Conservation (phyloP, 2,329 filamentous ascomycete species). For the Alternaria ventricosa region DNA sequence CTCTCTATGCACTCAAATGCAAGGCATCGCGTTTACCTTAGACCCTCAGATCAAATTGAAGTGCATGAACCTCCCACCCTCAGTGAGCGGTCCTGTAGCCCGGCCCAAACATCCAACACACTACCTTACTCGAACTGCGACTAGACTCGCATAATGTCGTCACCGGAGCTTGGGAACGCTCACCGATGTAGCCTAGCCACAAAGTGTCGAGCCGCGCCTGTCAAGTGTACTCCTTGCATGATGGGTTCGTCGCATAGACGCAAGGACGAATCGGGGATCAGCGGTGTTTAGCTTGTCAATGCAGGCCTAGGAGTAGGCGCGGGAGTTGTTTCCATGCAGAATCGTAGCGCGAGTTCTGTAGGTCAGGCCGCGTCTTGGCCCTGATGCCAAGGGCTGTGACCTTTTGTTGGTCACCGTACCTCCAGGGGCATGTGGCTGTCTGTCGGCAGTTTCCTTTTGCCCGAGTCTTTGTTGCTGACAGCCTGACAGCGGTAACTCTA, state of each 20-base stretch:
- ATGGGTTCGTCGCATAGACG: slow-evolving; percentile 1
- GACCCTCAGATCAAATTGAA: neutral
- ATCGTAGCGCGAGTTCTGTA: neutral
- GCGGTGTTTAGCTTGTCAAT: neutral
- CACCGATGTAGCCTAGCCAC: neutral
- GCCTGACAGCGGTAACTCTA: slow-evolving; percentile 2
- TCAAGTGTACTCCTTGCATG: slow-evolving; percentile 3
- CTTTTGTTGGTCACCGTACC: neutral
- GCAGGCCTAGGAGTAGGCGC: neutral
- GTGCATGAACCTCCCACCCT: slow-evolving; percentile 3
- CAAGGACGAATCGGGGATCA: slow-evolving; percentile 5
- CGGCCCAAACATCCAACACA: neutral
- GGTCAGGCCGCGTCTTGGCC: slow-evolving; percentile 1
- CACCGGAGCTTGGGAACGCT: slow-evolving; percentile 1
- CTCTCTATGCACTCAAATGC: neutral
- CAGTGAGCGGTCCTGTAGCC: neutral
- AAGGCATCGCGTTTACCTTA: neutral
- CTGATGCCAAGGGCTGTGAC: neutral
- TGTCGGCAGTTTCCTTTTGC: slow-evolving; percentile 1
- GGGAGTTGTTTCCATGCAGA: neutral
- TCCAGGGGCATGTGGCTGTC: neutral
- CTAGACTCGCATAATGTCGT: slow-evolving; percentile 18
- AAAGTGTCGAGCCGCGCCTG: neutral
- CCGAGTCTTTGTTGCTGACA: slow-evolving; percentile 1
- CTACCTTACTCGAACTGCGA: neutral